These are phyloP conservation scores for Clarireedia paspali DNA, from an alignment of 2,329 filamentous ascomycete genomes.

Conservation along the genomic window DNA sequence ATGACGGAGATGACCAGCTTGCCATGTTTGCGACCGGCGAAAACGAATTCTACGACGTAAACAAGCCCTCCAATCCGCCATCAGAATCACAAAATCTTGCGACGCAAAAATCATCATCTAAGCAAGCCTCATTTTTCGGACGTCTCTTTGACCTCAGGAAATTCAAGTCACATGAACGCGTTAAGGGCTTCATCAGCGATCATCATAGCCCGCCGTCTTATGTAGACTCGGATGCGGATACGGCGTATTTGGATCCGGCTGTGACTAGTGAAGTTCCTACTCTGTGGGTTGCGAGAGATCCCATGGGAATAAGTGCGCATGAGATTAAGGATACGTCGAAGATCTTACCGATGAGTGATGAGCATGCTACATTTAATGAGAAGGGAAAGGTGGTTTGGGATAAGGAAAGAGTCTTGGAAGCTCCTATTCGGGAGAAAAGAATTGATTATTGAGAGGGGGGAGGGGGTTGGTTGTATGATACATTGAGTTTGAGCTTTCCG, in stretches of 20 bases:
- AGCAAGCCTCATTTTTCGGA: slow-evolving; percentile 47
- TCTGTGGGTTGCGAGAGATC: slow-evolving; percentile 76
- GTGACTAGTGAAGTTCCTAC: slow-evolving; percentile 53
- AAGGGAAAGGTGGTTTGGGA: slow-evolving; percentile 59
- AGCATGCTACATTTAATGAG: slow-evolving; percentile 61
- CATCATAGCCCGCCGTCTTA: slow-evolving; percentile 45
- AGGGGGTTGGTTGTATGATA: background rate
- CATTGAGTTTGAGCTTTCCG: background rate
- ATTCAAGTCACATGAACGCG: slow-evolving; percentile 61
- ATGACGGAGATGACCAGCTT: slow-evolving; percentile 46
- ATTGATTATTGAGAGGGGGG: slow-evolving; percentile 19
- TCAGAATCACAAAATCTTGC: slow-evolving; percentile 20
- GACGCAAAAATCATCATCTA: slow-evolving; percentile 14
- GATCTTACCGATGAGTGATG: slow-evolving; percentile 73
- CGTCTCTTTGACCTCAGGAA: slow-evolving; percentile 69
- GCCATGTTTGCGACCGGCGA: slow-evolving; percentile 15
- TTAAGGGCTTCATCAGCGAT: slow-evolving; percentile 40
- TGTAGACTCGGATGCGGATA: slow-evolving; percentile 48
- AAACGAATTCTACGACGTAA: slow-evolving; percentile 15
- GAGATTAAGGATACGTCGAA: slow-evolving; percentile 64
- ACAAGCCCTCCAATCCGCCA: slow-evolving; percentile 19
- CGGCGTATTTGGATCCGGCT: slow-evolving; percentile 68
- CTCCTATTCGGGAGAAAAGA: slow-evolving; percentile 24
- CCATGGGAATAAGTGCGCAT: slow-evolving; percentile 64
- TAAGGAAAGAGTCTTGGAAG: slow-evolving; percentile 28